Conservation (phyloP, 306 rosid genomes). For the Phaseolus lunatus region DNA sequence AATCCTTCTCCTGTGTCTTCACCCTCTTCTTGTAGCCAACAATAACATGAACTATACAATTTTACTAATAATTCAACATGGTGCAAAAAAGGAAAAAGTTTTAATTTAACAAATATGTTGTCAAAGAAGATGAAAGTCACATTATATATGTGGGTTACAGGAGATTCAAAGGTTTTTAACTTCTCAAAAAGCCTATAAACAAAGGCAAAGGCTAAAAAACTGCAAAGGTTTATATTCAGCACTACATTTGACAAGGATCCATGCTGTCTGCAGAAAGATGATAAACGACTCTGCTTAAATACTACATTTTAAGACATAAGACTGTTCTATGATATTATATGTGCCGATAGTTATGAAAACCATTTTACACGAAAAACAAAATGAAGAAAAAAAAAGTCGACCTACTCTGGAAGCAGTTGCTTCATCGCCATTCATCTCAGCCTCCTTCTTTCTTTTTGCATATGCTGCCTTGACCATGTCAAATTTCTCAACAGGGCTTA, state of each 20-base stretch:
- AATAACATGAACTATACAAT: constrained; percentile 46
- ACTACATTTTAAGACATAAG: constrained; percentile 12
- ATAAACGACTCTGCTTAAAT: constrained; percentile 38
- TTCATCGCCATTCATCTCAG: constrained; percentile 81
- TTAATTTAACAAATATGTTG: constrained; percentile 14
- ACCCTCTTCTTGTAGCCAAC: constrained; percentile 82
- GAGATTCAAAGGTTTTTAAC: constrained; percentile 82
- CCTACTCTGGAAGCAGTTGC: constrained; percentile 78
- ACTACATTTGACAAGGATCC: constrained; percentile 72
- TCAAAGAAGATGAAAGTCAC: constrained; percentile 61
- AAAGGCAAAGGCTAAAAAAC: constrained; percentile 85
- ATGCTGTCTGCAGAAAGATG: constrained; percentile 74
- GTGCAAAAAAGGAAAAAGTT: constrained; percentile 29
- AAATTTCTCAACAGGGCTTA: constrained; percentile 79
- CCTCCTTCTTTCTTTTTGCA: constrained; percentile 71
- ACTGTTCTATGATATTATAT: not conserved
- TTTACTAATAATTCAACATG: constrained; percentile 19
- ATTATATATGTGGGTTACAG: constrained; percentile 64
- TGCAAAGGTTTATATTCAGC: constrained; percentile 94
- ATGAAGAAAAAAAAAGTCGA: constrained; percentile 20
- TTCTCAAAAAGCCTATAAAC: constrained; percentile 97
- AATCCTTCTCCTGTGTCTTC: constrained; percentile 87
- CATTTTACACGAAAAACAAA: not conserved
- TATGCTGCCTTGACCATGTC: constrained; percentile 78
- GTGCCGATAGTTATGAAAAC: not conserved